A percentile compares a stretch with the other conserved stretches of the same genome.
Conservation (phyloP, 2,329 filamentous ascomycete species). For the Alternaria consortialis region DNA sequence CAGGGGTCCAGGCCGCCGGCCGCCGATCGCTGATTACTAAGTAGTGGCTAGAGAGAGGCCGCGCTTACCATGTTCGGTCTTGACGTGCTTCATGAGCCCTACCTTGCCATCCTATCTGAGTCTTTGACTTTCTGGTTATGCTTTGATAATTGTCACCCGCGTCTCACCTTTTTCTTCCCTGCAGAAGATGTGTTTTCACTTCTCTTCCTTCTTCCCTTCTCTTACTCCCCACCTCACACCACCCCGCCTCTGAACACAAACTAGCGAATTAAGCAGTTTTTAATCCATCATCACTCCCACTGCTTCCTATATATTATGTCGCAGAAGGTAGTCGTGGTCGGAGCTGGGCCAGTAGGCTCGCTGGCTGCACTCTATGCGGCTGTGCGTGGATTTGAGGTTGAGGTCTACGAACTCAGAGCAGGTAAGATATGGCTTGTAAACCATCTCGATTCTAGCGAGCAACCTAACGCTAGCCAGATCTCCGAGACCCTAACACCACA, state of each 20-base stretch:
- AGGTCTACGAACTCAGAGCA: constrained; percentile 90
- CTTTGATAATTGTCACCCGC: constrained; percentile 4
- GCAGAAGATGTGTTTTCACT: neutral
- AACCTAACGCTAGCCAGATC: constrained; percentile 66
- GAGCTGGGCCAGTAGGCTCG: constrained; percentile 91
- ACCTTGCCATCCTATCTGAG: constrained; percentile 16
- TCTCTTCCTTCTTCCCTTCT: neutral
- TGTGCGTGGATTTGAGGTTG: constrained; percentile 84
- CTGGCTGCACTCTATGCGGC: constrained; percentile 93
- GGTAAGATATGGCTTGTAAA: constrained; percentile 65
- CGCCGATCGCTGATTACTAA: constrained; percentile 34
- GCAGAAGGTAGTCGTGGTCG: constrained; percentile 83
- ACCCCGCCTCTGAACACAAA: constrained; percentile 2
- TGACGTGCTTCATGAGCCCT: constrained; percentile 26
- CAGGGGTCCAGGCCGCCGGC: constrained; percentile 27
- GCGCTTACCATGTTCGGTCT: constrained; percentile 29
- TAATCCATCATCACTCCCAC: neutral
- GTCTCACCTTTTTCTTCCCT: neutral
- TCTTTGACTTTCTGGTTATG: constrained; percentile 13
- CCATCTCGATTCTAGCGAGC: neutral
- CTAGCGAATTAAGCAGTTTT: neutral
- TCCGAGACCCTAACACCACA: constrained; percentile 81
- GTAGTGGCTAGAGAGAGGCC: constrained; percentile 12
- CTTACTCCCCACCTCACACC: neutral
- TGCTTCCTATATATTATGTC: constrained; percentile 29